Conservation (phyloP, 1,284 basidiomycete genomes). For the Cutaneotrichosporon sp. region DNA sequence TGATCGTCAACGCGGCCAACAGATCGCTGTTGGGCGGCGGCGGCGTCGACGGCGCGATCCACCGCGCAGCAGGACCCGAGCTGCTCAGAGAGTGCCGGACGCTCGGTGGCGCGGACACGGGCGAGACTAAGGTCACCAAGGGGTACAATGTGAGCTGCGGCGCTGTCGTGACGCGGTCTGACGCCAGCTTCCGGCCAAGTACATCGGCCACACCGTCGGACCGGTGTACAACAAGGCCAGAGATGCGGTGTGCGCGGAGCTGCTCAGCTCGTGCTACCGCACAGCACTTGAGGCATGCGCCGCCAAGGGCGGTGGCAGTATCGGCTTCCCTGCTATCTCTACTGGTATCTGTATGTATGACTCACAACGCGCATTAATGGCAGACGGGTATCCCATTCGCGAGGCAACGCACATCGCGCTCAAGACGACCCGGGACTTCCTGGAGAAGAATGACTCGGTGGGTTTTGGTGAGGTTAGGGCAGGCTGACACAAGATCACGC, state of each 20-base stretch:
- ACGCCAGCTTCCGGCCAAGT: conserved; percentile 53
- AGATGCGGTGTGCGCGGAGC: conserved; percentile 53
- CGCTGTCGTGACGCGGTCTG: not conserved
- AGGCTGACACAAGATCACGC: conserved; percentile 27
- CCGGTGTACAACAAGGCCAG: conserved; percentile 61
- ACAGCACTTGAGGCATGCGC: conserved; percentile 61
- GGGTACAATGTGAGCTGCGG: conserved; percentile 41
- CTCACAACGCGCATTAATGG: conserved; percentile 1
- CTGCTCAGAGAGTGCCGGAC: conserved; percentile 65
- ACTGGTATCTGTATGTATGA: conserved; percentile 43
- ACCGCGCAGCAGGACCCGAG: conserved; percentile 70
- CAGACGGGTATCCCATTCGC: conserved; percentile 48
- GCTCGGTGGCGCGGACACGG: conserved; percentile 72
- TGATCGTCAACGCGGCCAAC: conserved; percentile 87
- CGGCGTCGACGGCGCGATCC: conserved; percentile 53
- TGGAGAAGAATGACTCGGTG: conserved; percentile 30
- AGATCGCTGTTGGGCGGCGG: conserved; percentile 64
- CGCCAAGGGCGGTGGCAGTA: conserved; percentile 58
- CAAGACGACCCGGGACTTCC: conserved; percentile 33
- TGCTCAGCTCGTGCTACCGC: conserved; percentile 68
- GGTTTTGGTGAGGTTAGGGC: not conserved
- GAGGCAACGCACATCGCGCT: conserved; percentile 43
- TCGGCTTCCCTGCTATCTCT: conserved; percentile 54
- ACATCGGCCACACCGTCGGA: conserved; percentile 87
- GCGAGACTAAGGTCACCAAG: conserved; percentile 54